phyloP scores from a whole-genome alignment of 2,329 filamentous ascomycete species.

The Xylariaceae sp. region DNA sequence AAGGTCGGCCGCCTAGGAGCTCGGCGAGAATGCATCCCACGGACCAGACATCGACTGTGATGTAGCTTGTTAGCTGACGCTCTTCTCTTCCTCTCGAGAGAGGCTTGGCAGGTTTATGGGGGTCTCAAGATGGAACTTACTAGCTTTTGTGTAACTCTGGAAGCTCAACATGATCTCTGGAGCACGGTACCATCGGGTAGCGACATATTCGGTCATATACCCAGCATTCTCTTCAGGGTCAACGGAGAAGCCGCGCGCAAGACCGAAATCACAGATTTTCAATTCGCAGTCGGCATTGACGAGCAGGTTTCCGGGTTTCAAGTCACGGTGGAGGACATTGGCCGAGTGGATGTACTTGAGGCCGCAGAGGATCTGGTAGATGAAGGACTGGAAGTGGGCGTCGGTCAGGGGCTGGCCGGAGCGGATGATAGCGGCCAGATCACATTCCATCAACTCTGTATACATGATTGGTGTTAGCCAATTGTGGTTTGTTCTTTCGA shows the following conservation, averaged over 20 bases:
- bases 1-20: constrained; percentile 89
- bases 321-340: constrained; percentile 92
- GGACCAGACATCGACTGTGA: constrained; percentile 97
- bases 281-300: constrained; percentile 99
- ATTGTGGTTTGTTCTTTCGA: background rate
- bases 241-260: constrained; percentile 93
- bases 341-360: constrained; percentile 99
- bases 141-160: constrained; percentile 99
- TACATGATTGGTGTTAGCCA: no score
- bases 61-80: constrained; percentile 15
- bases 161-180: constrained; percentile 99
- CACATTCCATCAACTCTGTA: constrained; percentile 97
- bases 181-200: constrained; percentile 90
- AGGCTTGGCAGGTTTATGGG: background rate
- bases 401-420: constrained; percentile 96
- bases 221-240: constrained; percentile 98
- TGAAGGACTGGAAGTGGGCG: constrained; percentile 99
- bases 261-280: constrained; percentile 97
- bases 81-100: background rate
- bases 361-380: constrained; percentile 98
- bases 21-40: constrained; percentile 97
- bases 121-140: no score
- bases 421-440: constrained; percentile 94
- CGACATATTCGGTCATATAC: constrained; percentile 99
- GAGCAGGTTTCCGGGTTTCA: constrained; percentile 94